Base-by-base conservation (phyloP, 2,329 filamentous ascomycete genomes). In the Cercospora janseana region DNA sequence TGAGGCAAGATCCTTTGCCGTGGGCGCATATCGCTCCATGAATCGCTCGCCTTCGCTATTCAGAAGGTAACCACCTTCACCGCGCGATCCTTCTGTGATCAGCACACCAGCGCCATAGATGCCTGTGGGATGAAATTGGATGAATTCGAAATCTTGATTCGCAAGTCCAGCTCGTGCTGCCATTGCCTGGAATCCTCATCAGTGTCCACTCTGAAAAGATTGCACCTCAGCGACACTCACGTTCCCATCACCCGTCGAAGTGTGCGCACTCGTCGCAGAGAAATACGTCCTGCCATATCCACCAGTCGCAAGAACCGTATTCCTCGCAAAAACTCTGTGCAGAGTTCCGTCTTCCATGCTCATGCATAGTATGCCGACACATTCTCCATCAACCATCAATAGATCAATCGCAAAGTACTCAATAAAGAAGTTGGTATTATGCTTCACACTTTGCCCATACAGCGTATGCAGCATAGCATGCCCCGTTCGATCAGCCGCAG, bases 1-100 rank as follows among this genome's bases (percentile, higher is more conserved):
- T 2, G 70, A 74, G 20, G 75, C 74, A 6, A 77, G 68, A 51
- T 77, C 74, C 55, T 76, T 76, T 0, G 75, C 74, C 12, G 73
- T 75, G 4, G 75, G 75, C 2, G 75, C 74, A 47, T 77, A 77
- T n/a, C 73, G 67, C 52, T 77, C 71, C 75, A 77, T 77, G 51
- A 77, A 77, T 16, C 72, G 66, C 53, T 77, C 74, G 40, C 75
- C 74, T 59, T 74, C 63, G 8, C 61, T 60, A 56, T 77, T 77
- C n/a, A 77, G 66, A 1, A 77, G 68, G 49, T 75, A 77, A 15
- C 74, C 74, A 27, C 74, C 75, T 64, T 77, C 75, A 23, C 75
- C 75, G 38, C 74, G 67, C 12, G 74, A 73, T 4, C 75, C 74
- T 63, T 77, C 75, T 3, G 74, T 77, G 32, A 77, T 77, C 16